phyloP scores from a whole-genome alignment of 2,329 filamentous ascomycete species.

The Neonectria coccinea region DNA sequence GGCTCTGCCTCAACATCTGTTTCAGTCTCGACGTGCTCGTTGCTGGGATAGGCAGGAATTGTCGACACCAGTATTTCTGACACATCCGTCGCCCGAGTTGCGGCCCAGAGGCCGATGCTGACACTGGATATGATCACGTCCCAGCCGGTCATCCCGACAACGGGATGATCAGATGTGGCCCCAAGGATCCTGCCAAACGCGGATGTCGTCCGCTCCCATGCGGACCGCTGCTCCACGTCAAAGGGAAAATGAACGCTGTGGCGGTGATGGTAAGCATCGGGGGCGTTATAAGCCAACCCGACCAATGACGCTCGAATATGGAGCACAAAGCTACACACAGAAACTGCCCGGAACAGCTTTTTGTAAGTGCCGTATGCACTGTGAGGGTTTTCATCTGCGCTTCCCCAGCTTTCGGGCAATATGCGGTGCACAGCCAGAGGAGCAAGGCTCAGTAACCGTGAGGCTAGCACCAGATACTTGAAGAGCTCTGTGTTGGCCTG shows the following conservation, averaged over 20 bases:
- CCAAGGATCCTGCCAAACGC: slow-evolving; percentile 60
- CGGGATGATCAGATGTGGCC: slow-evolving; percentile 67
- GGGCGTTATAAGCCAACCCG: slow-evolving; percentile 60
- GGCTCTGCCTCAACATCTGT: slow-evolving; percentile 5
- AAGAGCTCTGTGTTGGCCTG: slow-evolving; percentile 57
- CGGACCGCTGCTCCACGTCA: slow-evolving; percentile 57
- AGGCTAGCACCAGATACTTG: slow-evolving; percentile 47
- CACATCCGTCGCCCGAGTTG: slow-evolving; percentile 63
- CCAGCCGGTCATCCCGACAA: slow-evolving; percentile 66
- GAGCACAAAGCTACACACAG: slow-evolving; percentile 56
- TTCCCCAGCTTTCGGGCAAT: slow-evolving; percentile 63
- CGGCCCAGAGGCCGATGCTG: slow-evolving; percentile 69
- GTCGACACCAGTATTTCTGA: slow-evolving; percentile 59
- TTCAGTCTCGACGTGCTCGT: slow-evolving; percentile 36
- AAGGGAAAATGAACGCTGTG: slow-evolving; percentile 61
- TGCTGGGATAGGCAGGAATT: slow-evolving; percentile 43
- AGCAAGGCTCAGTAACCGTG: slow-evolving; percentile 56
- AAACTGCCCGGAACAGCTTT: slow-evolving; percentile 61
- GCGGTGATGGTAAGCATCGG: slow-evolving; percentile 60
- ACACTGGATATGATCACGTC: slow-evolving; percentile 69
- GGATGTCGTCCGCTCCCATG: slow-evolving; percentile 59
- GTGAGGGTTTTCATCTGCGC: slow-evolving; percentile 54
- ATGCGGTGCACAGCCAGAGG: slow-evolving; percentile 60
- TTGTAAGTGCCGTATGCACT: slow-evolving; percentile 56
- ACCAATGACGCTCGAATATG: slow-evolving; percentile 58